phyloP scores from a whole-genome alignment of 2,329 filamentous ascomycete species.

The Aureobasidium leucospermi region DNA sequence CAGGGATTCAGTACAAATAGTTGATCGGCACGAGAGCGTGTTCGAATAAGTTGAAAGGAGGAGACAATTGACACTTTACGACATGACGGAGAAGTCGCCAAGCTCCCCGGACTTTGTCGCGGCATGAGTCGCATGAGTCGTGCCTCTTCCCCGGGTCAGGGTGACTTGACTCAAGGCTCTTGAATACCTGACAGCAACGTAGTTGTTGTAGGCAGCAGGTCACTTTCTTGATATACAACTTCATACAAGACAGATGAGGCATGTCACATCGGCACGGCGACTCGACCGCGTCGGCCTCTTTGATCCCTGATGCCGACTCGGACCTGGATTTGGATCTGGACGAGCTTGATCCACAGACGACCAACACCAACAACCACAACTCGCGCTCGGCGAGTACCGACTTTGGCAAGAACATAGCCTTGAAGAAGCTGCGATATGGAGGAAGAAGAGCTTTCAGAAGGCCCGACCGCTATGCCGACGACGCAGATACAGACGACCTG shows the following conservation, averaged over 20 bases:
- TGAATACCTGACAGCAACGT: neutral
- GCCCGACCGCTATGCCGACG: slow-evolving; percentile 35
- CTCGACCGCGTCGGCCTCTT: slow-evolving; percentile 31
- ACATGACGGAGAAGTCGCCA: neutral
- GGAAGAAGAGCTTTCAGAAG: slow-evolving; percentile 29
- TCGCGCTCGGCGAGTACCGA: slow-evolving; percentile 29
- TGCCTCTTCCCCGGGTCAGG: neutral
- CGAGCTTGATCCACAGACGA: slow-evolving; percentile 61
- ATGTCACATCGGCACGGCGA: slow-evolving; percentile 42
- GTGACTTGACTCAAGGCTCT: neutral
- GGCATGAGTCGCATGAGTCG: neutral
- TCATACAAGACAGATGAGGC: slow-evolving; percentile 27
- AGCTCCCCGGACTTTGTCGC: neutral
- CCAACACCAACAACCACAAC: slow-evolving; percentile 27
- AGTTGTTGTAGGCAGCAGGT: slow-evolving; percentile 10
- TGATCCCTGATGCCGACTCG: slow-evolving; percentile 41
- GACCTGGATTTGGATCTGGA: slow-evolving; percentile 71
- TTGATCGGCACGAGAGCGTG: neutral
- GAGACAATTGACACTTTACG: neutral
- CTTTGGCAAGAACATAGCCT: slow-evolving; percentile 54
- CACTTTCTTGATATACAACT: no score
- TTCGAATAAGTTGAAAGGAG: neutral
- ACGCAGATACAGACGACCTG: slow-evolving; percentile 57
- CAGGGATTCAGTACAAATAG: neutral
- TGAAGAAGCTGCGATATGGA: slow-evolving; percentile 53